Evolutionary conservation across 2,329 filamentous ascomycete genomes (phyloP).

Genomic region (Botryotinia globosa): DNA sequence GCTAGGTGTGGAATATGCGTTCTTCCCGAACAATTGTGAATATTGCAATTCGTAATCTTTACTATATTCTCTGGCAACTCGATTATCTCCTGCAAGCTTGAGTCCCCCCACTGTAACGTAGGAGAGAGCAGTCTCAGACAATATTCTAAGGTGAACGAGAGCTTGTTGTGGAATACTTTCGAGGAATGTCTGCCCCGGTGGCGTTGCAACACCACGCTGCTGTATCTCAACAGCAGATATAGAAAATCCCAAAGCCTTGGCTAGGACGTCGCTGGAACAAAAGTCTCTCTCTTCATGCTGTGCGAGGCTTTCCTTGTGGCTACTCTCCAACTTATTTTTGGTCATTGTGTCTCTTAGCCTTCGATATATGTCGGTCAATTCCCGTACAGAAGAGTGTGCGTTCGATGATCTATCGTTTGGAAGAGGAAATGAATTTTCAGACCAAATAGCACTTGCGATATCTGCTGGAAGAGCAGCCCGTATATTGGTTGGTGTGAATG

Average conservation of each 20-base stretch:
- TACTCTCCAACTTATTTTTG: conserved; percentile 51
- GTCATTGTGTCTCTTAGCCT: conserved; percentile 58
- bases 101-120: conserved; percentile 77
- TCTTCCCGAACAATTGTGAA: conserved; percentile 62
- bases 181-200: conserved; percentile 70
- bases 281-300: conserved; percentile 41
- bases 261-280: conserved; percentile 56
- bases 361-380: conserved; percentile 60
- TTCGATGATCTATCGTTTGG: conserved; percentile 42
- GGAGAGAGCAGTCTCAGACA: conserved; percentile 83
- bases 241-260: conserved; percentile 72
- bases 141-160: conserved; percentile 80
- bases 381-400: conserved; percentile 44
- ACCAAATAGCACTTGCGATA: conserved; percentile 30
- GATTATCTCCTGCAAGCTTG: conserved; percentile 56
- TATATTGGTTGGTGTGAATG: conserved; percentile 21
- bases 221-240: conserved; percentile 89
- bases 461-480: conserved; percentile 33
- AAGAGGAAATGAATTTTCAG: conserved; percentile 39
- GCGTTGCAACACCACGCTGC: conserved; percentile 77
- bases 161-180: conserved; percentile 81
- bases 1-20: conserved; percentile 16
- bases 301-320: neutral
- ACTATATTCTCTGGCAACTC: conserved; percentile 64
- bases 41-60: conserved; percentile 69